Evolutionary conservation across 108 stramenopile species (phyloP).

Genomic region (Fistulifera solaris): DNA sequence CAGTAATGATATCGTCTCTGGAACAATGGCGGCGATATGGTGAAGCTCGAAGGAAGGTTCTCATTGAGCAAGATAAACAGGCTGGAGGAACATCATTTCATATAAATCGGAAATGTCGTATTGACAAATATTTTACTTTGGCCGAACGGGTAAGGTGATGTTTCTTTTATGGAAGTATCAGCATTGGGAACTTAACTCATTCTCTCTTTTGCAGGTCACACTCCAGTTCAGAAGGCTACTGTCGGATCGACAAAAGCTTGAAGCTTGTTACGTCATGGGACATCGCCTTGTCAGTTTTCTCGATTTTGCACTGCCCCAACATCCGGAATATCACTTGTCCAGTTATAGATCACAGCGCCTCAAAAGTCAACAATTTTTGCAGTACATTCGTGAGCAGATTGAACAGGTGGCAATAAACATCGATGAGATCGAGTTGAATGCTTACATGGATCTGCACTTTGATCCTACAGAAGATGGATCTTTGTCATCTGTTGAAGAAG

Average conservation of each 20-base stretch:
- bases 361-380: slow-evolving; percentile 14
- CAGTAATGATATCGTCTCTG: not conserved
- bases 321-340: slow-evolving; percentile 20
- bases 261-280: slow-evolving; percentile 47
- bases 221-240: slow-evolving; percentile 26
- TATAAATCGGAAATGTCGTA: slow-evolving; percentile 21
- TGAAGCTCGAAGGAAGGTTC: slow-evolving; percentile 14
- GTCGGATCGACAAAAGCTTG: slow-evolving; percentile 9
- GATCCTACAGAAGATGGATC: slow-evolving; percentile 18
- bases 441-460: slow-evolving; percentile 26
- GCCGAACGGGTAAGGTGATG: slow-evolving; percentile 30
- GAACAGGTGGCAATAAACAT: slow-evolving; percentile 34
- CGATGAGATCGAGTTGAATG: slow-evolving; percentile 37
- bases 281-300: slow-evolving; percentile 35
- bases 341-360: slow-evolving; percentile 5
- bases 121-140: slow-evolving; percentile 34
- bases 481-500: slow-evolving; percentile 10
- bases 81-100: slow-evolving; percentile 34
- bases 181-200: not conserved
- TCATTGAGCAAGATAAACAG: slow-evolving; percentile 30
- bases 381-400: slow-evolving; percentile 21
- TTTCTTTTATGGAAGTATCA: not conserved
- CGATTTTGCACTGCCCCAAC: slow-evolving; percentile 31
- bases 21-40: slow-evolving; percentile 38
- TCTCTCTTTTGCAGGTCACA: slow-evolving; percentile 16